Conservation (phyloP, 75 land plant species). For the Pinus albicaulis region DNA sequence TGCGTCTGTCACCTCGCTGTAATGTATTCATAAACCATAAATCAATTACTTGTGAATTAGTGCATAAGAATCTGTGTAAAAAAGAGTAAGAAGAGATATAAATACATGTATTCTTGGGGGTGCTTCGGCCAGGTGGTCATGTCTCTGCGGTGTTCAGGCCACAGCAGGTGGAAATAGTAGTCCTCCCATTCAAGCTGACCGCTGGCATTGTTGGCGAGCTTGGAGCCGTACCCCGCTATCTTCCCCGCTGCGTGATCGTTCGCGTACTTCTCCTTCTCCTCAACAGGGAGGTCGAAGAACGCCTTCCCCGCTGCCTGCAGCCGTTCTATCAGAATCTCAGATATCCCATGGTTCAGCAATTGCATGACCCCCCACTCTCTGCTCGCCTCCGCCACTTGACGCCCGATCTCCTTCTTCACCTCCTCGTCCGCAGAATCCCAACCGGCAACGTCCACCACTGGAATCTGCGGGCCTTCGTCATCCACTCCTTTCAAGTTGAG, state of each 20-base stretch:
- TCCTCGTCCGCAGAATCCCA: slow-evolving; percentile 12
- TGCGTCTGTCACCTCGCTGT: slow-evolving; percentile 38
- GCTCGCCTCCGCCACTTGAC: slow-evolving; percentile 35
- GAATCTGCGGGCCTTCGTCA: slow-evolving; percentile 35
- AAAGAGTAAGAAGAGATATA: not conserved
- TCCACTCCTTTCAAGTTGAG: not conserved
- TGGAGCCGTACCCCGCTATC: slow-evolving; percentile 76
- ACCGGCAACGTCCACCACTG: slow-evolving; percentile 36
- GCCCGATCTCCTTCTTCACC: slow-evolving; percentile 16
- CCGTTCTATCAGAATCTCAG: slow-evolving; percentile 31
- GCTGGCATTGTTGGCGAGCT: slow-evolving; percentile 66
- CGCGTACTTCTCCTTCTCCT: slow-evolving; percentile 68
- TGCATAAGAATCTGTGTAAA: too few species aligned
- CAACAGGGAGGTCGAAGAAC: slow-evolving; percentile 54
- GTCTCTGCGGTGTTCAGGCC: slow-evolving; percentile 62
- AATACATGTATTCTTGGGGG: slow-evolving; percentile 62
- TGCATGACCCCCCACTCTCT: slow-evolving; percentile 79
- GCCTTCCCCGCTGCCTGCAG: slow-evolving; percentile 30
- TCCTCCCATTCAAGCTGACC: slow-evolving; percentile 90
- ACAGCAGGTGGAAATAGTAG: slow-evolving; percentile 67
- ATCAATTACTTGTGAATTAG: not conserved
- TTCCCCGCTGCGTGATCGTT: slow-evolving; percentile 53
- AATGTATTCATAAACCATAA: not conserved
- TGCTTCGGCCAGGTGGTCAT: slow-evolving; percentile 60
- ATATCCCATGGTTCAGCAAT: slow-evolving; percentile 54